phyloP scores from a whole-genome alignment of 768 basidiomycete genomes.

The Plicaturopsis crispa region DNA sequence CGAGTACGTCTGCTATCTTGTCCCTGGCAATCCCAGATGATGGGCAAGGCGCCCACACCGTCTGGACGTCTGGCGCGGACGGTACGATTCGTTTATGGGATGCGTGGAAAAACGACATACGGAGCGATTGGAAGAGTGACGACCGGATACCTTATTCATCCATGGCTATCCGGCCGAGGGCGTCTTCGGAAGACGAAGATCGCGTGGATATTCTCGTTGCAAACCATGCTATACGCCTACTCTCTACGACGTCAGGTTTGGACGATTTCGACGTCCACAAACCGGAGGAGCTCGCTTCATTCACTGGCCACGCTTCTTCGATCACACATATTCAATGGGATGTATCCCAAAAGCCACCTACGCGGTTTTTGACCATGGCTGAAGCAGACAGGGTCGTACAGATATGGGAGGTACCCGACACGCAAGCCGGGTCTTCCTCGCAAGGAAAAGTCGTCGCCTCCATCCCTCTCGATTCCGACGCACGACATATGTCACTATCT shows the following conservation, averaged over 20 bases:
- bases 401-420: conserved; percentile 52
- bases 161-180: conserved; percentile 38
- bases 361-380: conserved; percentile 52
- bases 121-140: conserved; percentile 48
- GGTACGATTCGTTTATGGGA: conserved; percentile 53
- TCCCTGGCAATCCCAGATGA: conserved; percentile 31
- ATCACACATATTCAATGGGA: conserved; percentile 49
- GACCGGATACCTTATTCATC: conserved; percentile 52
- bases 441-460: conserved; percentile 53
- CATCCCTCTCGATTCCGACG: conserved; percentile 57
- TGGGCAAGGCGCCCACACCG: conserved; percentile 19
- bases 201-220: conserved; percentile 44
- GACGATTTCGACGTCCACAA: conserved; percentile 28
- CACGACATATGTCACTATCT: conserved; percentile 30
- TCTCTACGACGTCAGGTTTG: conserved; percentile 22
- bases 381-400: conserved; percentile 57
- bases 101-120: conserved; percentile 36
- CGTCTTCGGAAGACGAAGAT: conserved; percentile 22
- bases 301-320: conserved; percentile 61
- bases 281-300: conserved; percentile 38
- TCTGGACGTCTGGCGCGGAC: conserved; percentile 57
- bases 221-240: conserved; percentile 51
- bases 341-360: conserved; percentile 26
- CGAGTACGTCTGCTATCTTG: conserved; percentile 45
- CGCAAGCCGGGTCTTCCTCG: conserved; percentile 24